phyloP scores from a whole-genome alignment of 1,284 basidiomycete species.

The Tylopilus sp. region DNA sequence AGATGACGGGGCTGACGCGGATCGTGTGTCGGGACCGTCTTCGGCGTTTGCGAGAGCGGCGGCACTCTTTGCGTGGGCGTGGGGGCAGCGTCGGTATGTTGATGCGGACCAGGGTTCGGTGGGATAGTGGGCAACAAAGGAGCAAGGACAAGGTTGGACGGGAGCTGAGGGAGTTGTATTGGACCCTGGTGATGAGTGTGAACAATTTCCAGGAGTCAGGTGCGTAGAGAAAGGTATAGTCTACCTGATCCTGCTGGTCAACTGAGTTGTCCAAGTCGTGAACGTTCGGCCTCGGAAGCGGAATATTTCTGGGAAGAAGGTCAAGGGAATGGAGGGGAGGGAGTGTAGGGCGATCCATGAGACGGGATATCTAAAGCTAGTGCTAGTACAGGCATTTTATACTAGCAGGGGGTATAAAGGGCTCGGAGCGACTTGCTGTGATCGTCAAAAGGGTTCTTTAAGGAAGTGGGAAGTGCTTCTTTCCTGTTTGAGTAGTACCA shows the following conservation, averaged over 20 bases:
- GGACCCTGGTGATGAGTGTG: not conserved
- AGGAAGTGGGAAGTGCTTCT: not conserved
- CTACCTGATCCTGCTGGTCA: constrained; percentile 35
- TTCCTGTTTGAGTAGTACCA: constrained; percentile 12
- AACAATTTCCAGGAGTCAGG: not conserved
- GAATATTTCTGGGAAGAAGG: constrained; percentile 46
- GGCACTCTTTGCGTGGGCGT: not conserved
- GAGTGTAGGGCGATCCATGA: constrained; percentile 65
- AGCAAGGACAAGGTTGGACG: no score
- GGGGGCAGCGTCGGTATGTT: constrained; percentile 19
- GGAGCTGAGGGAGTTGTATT: not conserved
- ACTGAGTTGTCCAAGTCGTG: constrained; percentile 28
- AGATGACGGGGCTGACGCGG: constrained; percentile 46
- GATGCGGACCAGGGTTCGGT: constrained; percentile 26
- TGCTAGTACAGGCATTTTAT: no score
- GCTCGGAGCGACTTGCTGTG: no score
- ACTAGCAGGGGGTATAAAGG: no score
- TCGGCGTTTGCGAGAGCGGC: not conserved
- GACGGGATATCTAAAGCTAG: not conserved
- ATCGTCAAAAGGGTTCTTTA: no score
- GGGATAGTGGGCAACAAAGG: constrained; percentile 22
- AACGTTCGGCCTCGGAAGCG: constrained; percentile 16
- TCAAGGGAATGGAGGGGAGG: constrained; percentile 67
- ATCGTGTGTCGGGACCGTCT: not conserved
- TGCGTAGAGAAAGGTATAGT: constrained; percentile 9